Evolutionary conservation across 305 asterid species (phyloP), one percentile per base, ranked within the genome.

Genomic region (Monarda citriodora): DNA sequence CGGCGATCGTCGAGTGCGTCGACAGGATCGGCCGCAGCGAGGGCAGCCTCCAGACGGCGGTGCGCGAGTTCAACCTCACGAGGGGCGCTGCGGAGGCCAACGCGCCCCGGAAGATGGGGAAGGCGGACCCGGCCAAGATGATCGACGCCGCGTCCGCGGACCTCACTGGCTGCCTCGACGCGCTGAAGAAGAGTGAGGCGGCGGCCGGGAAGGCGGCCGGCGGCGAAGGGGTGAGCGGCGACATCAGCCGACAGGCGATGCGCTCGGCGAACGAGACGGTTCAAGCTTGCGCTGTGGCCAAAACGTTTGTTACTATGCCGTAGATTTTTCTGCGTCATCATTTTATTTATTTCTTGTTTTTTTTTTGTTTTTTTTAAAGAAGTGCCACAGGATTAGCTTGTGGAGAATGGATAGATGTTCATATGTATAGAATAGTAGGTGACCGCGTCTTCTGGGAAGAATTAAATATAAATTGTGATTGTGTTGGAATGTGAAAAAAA

Each of bases 31-130:
- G 21, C 36, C 49, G 20, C 50, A 5, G 22, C 37, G 62, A 57
- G 34, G 16, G 16, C 22, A 23, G 36, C 62, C 62, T 40, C 50
- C 23, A 41, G 15, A 7, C n/a, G 62, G 62, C 62, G 23, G 15
- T 5, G 22, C 36, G 34, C 1, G 62, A 41, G 37, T 3, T 41
- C 62, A 14, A 23, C 9, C 5, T 0, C 45, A 8, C 32, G 17
- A 5, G 3, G 31, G 31, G 5, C 6, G 31, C 55, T 2, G 12
- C 20, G 32, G 40, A 38, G 36, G 49, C 29, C 6, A 10, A 14
- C 31, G 20, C 20, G 50, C 61, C 31, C 15, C 36, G 17, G 37
- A 40, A 56, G 11, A 7, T 21, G 13, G 36, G 31, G 32, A 21
- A 26, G 20, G 22, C 36, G 0, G 34, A 22, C 37, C 62, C 50